Evolutionary conservation across 805 yeast species (phyloP).

Genomic region (Barnettozyma siamensis): DNA sequence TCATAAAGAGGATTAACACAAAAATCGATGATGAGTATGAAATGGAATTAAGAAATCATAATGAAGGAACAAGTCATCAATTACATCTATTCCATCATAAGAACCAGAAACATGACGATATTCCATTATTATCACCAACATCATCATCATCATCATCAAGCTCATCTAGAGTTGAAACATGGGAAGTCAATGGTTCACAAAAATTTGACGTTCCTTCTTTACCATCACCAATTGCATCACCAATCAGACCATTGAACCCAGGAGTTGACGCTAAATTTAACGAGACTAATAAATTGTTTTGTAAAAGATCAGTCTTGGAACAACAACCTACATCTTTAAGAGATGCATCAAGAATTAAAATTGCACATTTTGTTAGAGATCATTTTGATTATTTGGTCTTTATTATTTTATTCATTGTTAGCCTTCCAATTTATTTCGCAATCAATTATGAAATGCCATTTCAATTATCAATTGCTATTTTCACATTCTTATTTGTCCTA

Average conservation of each 20-base stretch:
- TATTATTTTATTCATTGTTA: constrained; percentile 40
- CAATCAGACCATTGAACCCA: constrained; percentile 12
- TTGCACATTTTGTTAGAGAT: constrained; percentile 34
- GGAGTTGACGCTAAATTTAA: constrained; percentile 9
- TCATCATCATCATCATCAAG: not conserved
- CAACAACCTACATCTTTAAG: constrained; percentile 8
- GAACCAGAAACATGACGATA: not conserved
- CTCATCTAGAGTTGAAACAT: not conserved
- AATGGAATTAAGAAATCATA: not conserved
- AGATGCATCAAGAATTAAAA: constrained; percentile 19
- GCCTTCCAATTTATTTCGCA: constrained; percentile 56
- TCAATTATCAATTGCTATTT: constrained; percentile 55
- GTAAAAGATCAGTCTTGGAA: constrained; percentile 17
- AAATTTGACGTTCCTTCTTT: constrained; percentile 6
- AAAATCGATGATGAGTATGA: constrained; percentile 4
- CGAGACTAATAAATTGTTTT: constrained; percentile 15
- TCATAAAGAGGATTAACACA: constrained; percentile 13
- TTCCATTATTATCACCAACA: not conserved
- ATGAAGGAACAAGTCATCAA: not conserved
- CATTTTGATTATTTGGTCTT: constrained; percentile 55
- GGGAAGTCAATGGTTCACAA: not conserved
- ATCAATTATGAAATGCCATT: constrained; percentile 53
- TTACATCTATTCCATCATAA: not conserved
- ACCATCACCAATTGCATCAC: constrained; percentile 19
- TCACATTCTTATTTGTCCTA: constrained; percentile 47